Percentiles rank a stretch among this genome's conserved stretches.
phyloP scores from a whole-genome alignment of 2,329 filamentous ascomycete species.

The Aureobasidium sp. region DNA sequence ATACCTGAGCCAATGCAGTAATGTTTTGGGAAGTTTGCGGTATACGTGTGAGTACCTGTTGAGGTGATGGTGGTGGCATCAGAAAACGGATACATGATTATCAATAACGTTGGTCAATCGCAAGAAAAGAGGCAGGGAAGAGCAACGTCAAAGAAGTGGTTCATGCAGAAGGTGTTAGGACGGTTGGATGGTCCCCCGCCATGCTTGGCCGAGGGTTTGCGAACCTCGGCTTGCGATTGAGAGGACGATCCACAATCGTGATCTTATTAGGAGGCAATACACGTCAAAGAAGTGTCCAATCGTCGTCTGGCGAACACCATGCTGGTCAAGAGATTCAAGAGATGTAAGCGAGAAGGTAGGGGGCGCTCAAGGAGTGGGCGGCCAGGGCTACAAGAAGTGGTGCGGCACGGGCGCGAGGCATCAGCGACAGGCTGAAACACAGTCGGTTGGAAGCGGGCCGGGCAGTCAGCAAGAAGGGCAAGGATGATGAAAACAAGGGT shows the following conservation, averaged over 20 bases:
- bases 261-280: background rate
- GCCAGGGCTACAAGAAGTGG: background rate
- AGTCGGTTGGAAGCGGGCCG: background rate
- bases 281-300: background rate
- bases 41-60: conserved; percentile 52
- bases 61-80: conserved; percentile 45
- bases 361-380: background rate
- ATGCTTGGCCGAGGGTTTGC: background rate
- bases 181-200: background rate
- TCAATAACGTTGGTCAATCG: background rate
- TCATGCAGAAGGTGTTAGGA: background rate
- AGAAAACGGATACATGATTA: conserved; percentile 34
- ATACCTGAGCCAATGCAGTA: conserved; percentile 62
- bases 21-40: conserved; percentile 47
- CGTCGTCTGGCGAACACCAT: no score
- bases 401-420: background rate
- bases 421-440: conserved; percentile 1
- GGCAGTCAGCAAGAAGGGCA: background rate
- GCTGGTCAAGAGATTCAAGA: background rate
- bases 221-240: background rate
- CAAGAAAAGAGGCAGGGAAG: background rate
- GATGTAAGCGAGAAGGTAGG: background rate
- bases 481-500: background rate
- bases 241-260: background rate
- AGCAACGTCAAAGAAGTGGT: background rate